Evolutionary conservation across 352 stramenopile species (phyloP).

Genomic region (Phytophthora cajani): DNA sequence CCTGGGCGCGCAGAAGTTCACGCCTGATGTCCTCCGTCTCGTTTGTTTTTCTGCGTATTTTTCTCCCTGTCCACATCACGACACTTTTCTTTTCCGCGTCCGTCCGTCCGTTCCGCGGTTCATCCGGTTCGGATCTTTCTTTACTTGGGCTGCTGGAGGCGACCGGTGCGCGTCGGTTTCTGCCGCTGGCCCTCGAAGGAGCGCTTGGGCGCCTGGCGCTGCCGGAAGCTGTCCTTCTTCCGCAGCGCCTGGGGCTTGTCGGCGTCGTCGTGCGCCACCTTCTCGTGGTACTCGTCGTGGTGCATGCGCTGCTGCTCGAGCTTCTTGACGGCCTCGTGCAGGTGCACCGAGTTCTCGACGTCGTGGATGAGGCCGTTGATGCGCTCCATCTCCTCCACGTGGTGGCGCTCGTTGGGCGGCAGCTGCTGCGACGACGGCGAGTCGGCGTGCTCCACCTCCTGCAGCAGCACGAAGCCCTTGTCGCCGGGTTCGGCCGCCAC

Average conservation of each 20-base stretch:
- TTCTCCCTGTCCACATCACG: background rate
- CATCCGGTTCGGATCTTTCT: slow-evolving; percentile 13
- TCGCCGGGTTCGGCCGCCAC: slow-evolving; percentile 64
- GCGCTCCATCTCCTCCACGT: slow-evolving; percentile 78
- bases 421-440: slow-evolving; percentile 49
- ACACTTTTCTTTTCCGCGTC: background rate
- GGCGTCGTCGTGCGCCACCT: slow-evolving; percentile 55
- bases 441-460: slow-evolving; percentile 72
- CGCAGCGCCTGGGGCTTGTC: slow-evolving; percentile 45
- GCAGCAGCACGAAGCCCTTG: slow-evolving; percentile 72
- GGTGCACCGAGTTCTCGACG: slow-evolving; percentile 71
- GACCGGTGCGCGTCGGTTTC: slow-evolving; percentile 64
- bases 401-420: slow-evolving; percentile 58
- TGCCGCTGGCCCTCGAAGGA: slow-evolving; percentile 50
- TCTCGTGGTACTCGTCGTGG: slow-evolving; percentile 72
- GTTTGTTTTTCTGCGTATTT: slow-evolving; percentile 12
- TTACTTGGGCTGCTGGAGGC: slow-evolving; percentile 76
- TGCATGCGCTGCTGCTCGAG: slow-evolving; percentile 68
- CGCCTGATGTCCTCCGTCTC: slow-evolving; percentile 1
- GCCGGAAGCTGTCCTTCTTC: slow-evolving; percentile 53
- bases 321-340: slow-evolving; percentile 63
- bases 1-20: slow-evolving; percentile 24
- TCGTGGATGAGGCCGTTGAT: slow-evolving; percentile 77
- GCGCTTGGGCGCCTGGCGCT: slow-evolving; percentile 52
- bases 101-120: background rate